A percentile compares a stretch with the other conserved stretches of the same genome.
These are phyloP conservation scores for Dictyostelium brefeldianum DNA, from an alignment of 78 protist genomes.

Conservation along the genomic window DNA sequence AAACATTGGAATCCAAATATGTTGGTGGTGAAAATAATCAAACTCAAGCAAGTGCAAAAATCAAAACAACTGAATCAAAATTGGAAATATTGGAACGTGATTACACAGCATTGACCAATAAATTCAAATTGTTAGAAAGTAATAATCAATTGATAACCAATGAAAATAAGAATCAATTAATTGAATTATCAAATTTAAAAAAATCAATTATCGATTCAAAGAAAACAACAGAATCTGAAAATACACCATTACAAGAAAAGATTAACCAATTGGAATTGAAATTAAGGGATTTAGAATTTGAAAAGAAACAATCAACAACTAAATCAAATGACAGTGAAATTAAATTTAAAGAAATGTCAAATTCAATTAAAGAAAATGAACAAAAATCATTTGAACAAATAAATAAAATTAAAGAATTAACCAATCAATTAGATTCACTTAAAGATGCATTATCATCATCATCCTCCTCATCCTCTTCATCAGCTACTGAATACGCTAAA, in stretches of 20 bases:
- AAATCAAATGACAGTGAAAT: not conserved
- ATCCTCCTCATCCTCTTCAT: not conserved
- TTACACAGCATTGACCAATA: not conserved
- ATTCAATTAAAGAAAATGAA: constrained; percentile 8
- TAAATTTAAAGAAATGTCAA: not conserved
- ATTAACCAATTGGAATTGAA: constrained; percentile 20
- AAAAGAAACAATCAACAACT: constrained; percentile 8
- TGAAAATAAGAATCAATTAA: constrained; percentile 24
- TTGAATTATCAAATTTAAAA: constrained; percentile 9
- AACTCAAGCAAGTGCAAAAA: not conserved
- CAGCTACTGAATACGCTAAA: not conserved
- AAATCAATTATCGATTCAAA: constrained; percentile 8
- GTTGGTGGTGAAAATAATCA: not conserved
- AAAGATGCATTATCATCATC: constrained; percentile 11
- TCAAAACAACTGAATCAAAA: not conserved
- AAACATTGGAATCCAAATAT: constrained; percentile 20
- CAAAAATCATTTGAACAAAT: constrained; percentile 19
- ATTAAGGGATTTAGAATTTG: constrained; percentile 15
- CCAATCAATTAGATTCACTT: constrained; percentile 25
- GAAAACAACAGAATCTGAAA: constrained; percentile 38
- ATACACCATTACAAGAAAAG: constrained; percentile 43
- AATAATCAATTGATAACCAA: constrained; percentile 34
- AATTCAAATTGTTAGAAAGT: constrained; percentile 28
- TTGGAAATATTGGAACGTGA: constrained; percentile 1
- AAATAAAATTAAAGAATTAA: constrained; percentile 34